Evolutionary conservation across 371 early-diverging fungal species (phyloP), one percentile per base, ranked within the genome.

Genomic region (Haplosporangium sp.): DNA sequence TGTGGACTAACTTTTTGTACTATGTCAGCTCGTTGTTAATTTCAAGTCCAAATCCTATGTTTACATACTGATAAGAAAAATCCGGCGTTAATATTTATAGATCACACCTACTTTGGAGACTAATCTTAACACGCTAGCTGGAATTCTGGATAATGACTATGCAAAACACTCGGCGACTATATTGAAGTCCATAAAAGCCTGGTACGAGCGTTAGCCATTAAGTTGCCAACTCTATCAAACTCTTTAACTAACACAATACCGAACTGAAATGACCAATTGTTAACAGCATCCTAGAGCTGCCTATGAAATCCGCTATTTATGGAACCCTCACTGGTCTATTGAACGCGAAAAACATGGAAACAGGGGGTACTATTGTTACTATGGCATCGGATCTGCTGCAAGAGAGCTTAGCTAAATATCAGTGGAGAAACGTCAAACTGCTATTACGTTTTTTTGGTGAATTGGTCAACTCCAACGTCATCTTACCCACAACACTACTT

Each of bases 381-480:
- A 82, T 88, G 71, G 84, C 89, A 17, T 65, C 88, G 0, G 84
- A 88, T 34, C 77, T 82, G 3, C 74, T 91, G 19, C 85, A 91
- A 37, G 85, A 90, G 35, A 84, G 85, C 40, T 74, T 91, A 74
- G 70, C 75, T 1, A 64, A 61, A 44, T 84, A 85, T 45, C 83
- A 89, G 56, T 94, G 94, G 91, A 86, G 89, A 11, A 87, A 87
- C 50, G 88, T 93, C 63, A 96, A 96, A 84, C 86, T 94, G 48
- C 69, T 93, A 84, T 72, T 93, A 63, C 88, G 96, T 59, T 97
- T 92, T 79, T 93, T 94, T 84, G 95, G 91, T 35, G 92, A 94
- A 83, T 86, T 95, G 40, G 92, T 94, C 63, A 92, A 90, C 76
- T 86, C 93, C 58, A 92, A 92, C 71, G 93, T 95, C 9, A 90